phyloP scores from a whole-genome alignment of 768 basidiomycete genomes.

The Leccinum sublutescens region DNA sequence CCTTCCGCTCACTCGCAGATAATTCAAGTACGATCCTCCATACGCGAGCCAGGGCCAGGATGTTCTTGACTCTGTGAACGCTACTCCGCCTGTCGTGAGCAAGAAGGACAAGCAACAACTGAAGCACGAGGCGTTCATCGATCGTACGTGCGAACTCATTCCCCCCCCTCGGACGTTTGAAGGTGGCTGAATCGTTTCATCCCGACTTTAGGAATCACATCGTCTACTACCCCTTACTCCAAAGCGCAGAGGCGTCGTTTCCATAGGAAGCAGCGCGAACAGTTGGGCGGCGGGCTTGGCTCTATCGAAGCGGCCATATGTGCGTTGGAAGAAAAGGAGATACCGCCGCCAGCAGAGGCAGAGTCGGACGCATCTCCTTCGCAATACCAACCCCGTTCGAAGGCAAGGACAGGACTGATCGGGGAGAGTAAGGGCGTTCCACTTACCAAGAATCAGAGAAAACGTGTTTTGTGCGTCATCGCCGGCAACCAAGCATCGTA shows the following conservation, averaged over 20 bases:
- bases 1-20: not conserved
- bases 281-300: slow-evolving; percentile 49
- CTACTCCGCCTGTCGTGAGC: slow-evolving; percentile 31
- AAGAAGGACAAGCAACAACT: slow-evolving; percentile 70
- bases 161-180: not conserved
- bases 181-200: not conserved
- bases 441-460: slow-evolving; percentile 63
- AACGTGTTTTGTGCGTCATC: slow-evolving; percentile 61
- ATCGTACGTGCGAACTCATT: slow-evolving; percentile 43
- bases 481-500: not conserved
- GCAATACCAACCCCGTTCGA: slow-evolving; percentile 10
- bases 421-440: slow-evolving; percentile 62
- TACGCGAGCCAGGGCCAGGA: slow-evolving; percentile 38
- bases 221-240: slow-evolving; percentile 55
- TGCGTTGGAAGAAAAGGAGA: slow-evolving; percentile 43
- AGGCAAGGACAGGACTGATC: slow-evolving; percentile 51
- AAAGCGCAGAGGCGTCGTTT: slow-evolving; percentile 69
- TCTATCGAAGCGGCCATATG: slow-evolving; percentile 56
- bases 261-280: slow-evolving; percentile 67
- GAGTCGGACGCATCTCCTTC: slow-evolving; percentile 18
- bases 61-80: slow-evolving; percentile 39
- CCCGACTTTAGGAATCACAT: slow-evolving; percentile 43
- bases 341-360: slow-evolving; percentile 14
- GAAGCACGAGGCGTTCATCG: slow-evolving; percentile 67
- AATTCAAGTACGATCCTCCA: not conserved